Evolutionary conservation across 495 filamentous ascomycete genomes (phyloP), one percentile per base, ranked within the genome.

Genomic region (Echria macrotheca): DNA sequence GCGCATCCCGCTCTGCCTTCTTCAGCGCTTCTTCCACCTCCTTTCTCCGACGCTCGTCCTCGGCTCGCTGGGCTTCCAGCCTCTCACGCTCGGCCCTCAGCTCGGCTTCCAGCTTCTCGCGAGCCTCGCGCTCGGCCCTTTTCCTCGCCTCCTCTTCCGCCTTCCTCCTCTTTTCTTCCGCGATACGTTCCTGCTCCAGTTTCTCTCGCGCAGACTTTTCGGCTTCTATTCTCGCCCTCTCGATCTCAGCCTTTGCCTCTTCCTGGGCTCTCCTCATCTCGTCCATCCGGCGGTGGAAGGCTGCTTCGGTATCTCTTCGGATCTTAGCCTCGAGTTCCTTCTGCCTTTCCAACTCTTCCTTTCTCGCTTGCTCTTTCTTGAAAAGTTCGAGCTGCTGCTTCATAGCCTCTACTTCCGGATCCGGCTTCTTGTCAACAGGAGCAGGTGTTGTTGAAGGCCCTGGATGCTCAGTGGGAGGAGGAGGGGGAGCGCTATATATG

Each of bases 381-480:
- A 69, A 65, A 25, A 61, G 59, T 11, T 66, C 65, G 19, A 73
- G 53, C 42, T 67, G 63, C 39, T 61, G 57, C 40, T 70, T 71
- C 59, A 75, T 60, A 4, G 53, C 61, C 38, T 71, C 66, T 41
- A 71, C 63, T 42, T 74, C 74, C 18, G 73, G 73, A 24, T 78
- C 68, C 5, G 56, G 59, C 44, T 64, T 62, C 40, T 68, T 66
- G 28, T 67, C 65, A 1, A 47, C 23, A 0, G 57, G 51, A 0
- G 68, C 69, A 0, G 65, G 71, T 0, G 69, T 69, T 12, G 65
- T 64, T 24, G 57, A 36, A 6, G 58, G 47, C 9, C 35, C 63
- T n/a, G 58, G 53, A 24, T 59, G 41, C 47, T 75, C 71, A 9
- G 72, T 75, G 10, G 72, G 70, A 6, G 71, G 73, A 5, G 73